phyloP scores from a whole-genome alignment of 2,329 filamentous ascomycete genomes.

The Bipolaris gigantea region DNA sequence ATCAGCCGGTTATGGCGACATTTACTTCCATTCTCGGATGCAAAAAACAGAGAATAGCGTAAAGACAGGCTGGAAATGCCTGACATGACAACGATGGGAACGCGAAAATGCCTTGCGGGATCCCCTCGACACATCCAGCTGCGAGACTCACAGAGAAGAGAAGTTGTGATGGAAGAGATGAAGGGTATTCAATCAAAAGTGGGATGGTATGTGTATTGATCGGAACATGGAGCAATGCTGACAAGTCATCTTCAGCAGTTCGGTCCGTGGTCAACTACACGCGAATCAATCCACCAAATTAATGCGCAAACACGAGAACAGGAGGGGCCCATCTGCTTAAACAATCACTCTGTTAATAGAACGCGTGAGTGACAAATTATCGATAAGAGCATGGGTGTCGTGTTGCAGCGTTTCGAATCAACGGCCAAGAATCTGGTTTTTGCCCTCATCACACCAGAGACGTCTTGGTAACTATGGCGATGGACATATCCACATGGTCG shows the following conservation, averaged over 20 bases:
- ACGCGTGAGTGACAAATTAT: background rate
- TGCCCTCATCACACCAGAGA: background rate
- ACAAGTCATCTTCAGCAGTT: background rate
- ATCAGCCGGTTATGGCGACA: background rate
- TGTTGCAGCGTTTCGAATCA: background rate
- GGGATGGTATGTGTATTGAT: background rate
- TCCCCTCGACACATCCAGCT: background rate
- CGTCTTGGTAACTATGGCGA: background rate
- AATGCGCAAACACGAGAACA: background rate
- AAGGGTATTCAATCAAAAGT: background rate
- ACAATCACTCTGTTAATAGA: background rate
- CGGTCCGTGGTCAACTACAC: background rate
- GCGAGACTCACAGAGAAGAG: background rate
- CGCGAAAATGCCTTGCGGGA: background rate
- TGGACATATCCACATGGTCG: background rate
- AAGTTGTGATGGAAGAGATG: background rate
- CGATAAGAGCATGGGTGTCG: background rate
- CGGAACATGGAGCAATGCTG: background rate
- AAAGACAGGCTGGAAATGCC: too few relatives aligned
- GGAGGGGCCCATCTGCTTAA: background rate
- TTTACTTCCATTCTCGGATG: background rate
- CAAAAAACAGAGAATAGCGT: background rate
- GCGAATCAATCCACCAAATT: background rate
- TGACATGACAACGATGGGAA: background rate
- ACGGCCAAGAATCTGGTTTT: background rate